Percentiles rank a stretch among this genome's conserved stretches.
Evolutionary conservation across 768 basidiomycete species (phyloP).

Genomic region (Mycena rosella): DNA sequence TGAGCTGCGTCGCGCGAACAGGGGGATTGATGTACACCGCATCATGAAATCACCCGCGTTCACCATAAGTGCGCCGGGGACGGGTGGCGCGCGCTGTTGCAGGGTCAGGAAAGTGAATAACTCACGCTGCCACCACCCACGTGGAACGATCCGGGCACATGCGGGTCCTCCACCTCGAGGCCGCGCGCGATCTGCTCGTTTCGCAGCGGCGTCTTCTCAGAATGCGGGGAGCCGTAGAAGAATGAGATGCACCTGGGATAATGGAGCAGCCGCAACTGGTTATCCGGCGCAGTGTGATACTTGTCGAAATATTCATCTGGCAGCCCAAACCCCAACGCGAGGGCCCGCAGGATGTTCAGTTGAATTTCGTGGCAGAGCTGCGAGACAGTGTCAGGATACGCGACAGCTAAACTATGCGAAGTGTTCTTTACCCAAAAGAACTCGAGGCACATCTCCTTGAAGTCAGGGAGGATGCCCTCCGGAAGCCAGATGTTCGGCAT

Average conservation of each 20-base stretch:
- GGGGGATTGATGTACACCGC: slow-evolving; percentile 50
- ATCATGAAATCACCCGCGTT: slow-evolving; percentile 66
- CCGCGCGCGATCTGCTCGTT: slow-evolving; percentile 59
- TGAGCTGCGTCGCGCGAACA: background rate
- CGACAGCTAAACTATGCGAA: no score
- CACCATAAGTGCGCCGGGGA: slow-evolving; percentile 63
- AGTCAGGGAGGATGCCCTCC: slow-evolving; percentile 64
- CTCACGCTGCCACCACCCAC: no score
- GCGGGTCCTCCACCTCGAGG: slow-evolving; percentile 70
- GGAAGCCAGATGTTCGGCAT: slow-evolving; percentile 73
- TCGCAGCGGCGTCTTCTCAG: slow-evolving; percentile 39
- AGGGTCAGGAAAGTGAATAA: background rate
- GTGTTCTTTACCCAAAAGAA: slow-evolving; percentile 59
- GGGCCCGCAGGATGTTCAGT: slow-evolving; percentile 58
- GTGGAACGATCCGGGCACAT: slow-evolving; percentile 55
- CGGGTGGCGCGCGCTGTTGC: slow-evolving; percentile 53
- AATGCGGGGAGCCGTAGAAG: background rate
- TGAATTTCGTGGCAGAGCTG: slow-evolving; percentile 59
- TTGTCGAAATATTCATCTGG: slow-evolving; percentile 59
- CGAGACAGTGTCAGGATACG: no score
- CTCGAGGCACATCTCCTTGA: slow-evolving; percentile 64
- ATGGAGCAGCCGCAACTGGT: slow-evolving; percentile 69
- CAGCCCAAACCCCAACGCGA: slow-evolving; percentile 60
- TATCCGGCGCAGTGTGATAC: slow-evolving; percentile 59
- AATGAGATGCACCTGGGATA: slow-evolving; percentile 57